phyloP scores from a whole-genome alignment of 2,329 filamentous ascomycete species.

The Xylariales sp. region DNA sequence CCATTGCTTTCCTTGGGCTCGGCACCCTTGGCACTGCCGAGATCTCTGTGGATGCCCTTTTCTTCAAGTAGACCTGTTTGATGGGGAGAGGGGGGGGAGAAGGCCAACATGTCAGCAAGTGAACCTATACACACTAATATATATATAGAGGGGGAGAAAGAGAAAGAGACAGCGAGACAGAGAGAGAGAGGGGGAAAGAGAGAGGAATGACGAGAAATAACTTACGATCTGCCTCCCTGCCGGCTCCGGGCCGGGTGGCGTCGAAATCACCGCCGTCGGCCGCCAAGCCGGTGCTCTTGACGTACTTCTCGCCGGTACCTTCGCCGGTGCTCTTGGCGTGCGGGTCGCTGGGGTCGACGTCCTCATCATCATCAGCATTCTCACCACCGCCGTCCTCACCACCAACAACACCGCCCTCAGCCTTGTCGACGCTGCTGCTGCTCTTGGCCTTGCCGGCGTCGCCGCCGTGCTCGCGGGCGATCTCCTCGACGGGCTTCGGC shows the following conservation, averaged over 20 bases:
- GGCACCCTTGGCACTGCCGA: slow-evolving; percentile 14
- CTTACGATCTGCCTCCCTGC: slow-evolving; percentile 62
- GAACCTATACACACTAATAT: too few species aligned
- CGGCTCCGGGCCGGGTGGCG: slow-evolving; percentile 58
- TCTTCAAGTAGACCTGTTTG: slow-evolving; percentile 46
- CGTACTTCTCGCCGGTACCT: slow-evolving; percentile 52
- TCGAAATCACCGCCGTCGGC: slow-evolving; percentile 68
- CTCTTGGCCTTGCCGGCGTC: slow-evolving; percentile 17
- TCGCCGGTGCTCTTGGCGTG: slow-evolving; percentile 30
- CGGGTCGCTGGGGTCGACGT: slow-evolving; percentile 15
- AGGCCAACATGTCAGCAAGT: too few species aligned
- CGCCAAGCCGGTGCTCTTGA: slow-evolving; percentile 53
- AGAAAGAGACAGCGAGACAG: too few species aligned
- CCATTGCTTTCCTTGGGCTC: slow-evolving; percentile 16
- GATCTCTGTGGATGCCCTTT: slow-evolving; percentile 39
- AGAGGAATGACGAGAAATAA: slow-evolving; percentile 9
- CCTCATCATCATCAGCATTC: slow-evolving; percentile 14
- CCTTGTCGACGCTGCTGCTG: too few species aligned
- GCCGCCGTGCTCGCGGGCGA: slow-evolving; percentile 22
- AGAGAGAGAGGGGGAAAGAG: too few species aligned
- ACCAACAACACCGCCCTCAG: too few species aligned
- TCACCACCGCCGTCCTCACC: slow-evolving; percentile 24
- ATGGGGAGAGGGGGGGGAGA: background rate
- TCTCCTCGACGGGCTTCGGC: slow-evolving; percentile 33
- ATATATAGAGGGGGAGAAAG: too few species aligned